phyloP scores from a whole-genome alignment of 805 yeast genomes.

The Helenozyma rhizophorensis region DNA sequence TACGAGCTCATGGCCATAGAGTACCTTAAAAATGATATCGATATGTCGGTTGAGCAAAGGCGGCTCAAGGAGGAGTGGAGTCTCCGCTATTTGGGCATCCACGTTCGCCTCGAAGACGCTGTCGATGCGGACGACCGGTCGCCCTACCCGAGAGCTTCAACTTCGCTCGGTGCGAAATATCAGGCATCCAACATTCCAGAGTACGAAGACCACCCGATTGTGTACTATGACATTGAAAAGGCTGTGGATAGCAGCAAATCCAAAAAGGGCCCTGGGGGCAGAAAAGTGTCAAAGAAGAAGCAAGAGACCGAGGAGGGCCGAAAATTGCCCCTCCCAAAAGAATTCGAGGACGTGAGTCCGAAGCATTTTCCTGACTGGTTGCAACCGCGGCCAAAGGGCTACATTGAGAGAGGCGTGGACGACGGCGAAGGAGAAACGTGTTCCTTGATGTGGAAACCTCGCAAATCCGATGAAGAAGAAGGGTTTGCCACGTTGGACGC shows the following conservation, averaged over 20 bases:
- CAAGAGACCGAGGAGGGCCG: conserved; percentile 15
- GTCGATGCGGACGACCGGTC: conserved; percentile 67
- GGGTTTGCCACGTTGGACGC: conserved; percentile 40
- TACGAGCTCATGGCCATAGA: conserved; percentile 56
- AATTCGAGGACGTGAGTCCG: conserved; percentile 36
- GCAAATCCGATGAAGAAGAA: conserved; percentile 22
- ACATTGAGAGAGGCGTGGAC: conserved; percentile 78
- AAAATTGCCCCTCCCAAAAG: conserved; percentile 44
- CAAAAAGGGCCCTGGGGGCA: conserved; percentile 11
- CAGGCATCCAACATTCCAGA: conserved; percentile 66
- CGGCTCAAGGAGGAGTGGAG: conserved; percentile 73
- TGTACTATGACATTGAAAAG: conserved; percentile 52
- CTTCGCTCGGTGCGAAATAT: conserved; percentile 68
- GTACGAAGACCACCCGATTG: conserved; percentile 57
- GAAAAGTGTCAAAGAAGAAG: conserved; percentile 13
- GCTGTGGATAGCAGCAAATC: conserved; percentile 3
- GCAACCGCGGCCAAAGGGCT: conserved; percentile 75
- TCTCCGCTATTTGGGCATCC: conserved; percentile 72
- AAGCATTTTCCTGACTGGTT: conserved; percentile 68
- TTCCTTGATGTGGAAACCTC: conserved; percentile 63
- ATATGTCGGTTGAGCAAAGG: conserved; percentile 40
- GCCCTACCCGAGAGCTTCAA: conserved; percentile 76
- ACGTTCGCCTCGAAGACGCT: conserved; percentile 70
- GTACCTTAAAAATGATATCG: conserved; percentile 45
- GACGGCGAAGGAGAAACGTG: conserved; percentile 48